Evolutionary conservation across 2,329 filamentous ascomycete species (phyloP), one percentile per base, ranked within the genome.

Genomic region (Aspergillus caelatus): DNA sequence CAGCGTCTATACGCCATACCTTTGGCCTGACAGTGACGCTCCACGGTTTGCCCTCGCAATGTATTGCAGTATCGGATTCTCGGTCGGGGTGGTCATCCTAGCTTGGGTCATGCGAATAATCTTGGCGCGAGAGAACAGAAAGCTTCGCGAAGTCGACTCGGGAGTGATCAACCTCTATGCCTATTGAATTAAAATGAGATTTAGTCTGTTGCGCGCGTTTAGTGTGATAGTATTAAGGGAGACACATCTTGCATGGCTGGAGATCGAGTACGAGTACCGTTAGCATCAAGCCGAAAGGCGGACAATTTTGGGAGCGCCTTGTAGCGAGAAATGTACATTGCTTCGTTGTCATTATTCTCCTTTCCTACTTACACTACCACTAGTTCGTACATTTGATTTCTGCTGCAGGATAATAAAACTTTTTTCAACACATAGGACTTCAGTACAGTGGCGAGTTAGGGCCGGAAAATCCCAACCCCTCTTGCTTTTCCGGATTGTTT

Each of bases 1-100:
- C 43, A 75, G 78, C 57, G 80, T 82, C 46, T 82, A 78, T 45
- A 73, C 75, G 7, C 72, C 75, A 9, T 80, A 80, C 62, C 67
- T 79, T 3, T 78, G 73, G 66, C 78, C 68, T n/a, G 71, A 68
- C 26, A 60, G 48, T 19, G 65, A 67, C 26, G 68, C 67, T 2
- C 65, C 68, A 43, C 52, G 58, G 12, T 65, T 63, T 45, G 23
- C 41, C 21, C 30, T 60, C 26, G 65, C 65, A 16, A 68, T 66
- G 66, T 63, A 62, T 48, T 62, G 61, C 28, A 67, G 63, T 36
- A 65, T 67, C 39, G 60, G 63, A 4, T 65, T 65, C 50, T 67
- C 63, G 23, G 65, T 57, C 14, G 63, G 65, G 2, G 63, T 65
- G 28, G 61, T 65, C 21, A 60, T 65, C 21, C 45, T 65, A 21